Conservation (phyloP, 768 basidiomycete genomes). For the Pleurotus platypus region DNA sequence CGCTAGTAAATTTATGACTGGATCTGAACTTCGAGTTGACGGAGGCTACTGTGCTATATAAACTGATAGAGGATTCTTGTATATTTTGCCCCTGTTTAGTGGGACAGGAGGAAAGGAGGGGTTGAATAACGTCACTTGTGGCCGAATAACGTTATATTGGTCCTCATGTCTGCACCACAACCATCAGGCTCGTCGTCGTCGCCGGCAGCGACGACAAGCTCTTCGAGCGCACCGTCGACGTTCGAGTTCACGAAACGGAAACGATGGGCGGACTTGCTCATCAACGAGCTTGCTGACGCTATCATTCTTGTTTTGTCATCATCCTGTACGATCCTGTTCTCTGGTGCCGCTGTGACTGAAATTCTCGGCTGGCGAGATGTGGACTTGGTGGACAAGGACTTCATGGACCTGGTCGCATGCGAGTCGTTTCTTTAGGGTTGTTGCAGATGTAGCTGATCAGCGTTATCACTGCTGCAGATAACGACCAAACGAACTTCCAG, state of each 20-base stretch:
- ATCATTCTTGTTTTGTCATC: constrained; percentile 66
- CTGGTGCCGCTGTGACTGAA: constrained; percentile 62
- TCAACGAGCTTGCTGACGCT: constrained; percentile 73
- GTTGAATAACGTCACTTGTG: neutral
- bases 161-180: constrained; percentile 1
- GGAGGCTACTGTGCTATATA: constrained; percentile 82
- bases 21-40: constrained; percentile 80
- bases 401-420: constrained; percentile 67
- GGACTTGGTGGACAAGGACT: constrained; percentile 67
- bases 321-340: constrained; percentile 64
- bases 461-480: constrained; percentile 31
- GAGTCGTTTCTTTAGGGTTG: constrained; percentile 14
- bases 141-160: neutral
- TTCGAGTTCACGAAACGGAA: constrained; percentile 89
- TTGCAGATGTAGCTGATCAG: too few relatives aligned
- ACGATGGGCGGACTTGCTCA: constrained; percentile 79
- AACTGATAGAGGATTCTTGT: constrained; percentile 1
- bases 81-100: neutral
- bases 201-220: constrained; percentile 11
- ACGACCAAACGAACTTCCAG: constrained; percentile 57
- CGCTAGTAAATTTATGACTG: constrained; percentile 88
- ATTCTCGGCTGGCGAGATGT: constrained; percentile 75
- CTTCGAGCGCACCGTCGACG: constrained; percentile 22
- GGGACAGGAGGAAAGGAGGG: neutral
- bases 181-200: neutral